These are phyloP conservation scores for Heterobasidion occidentale DNA, from an alignment of 1,284 basidiomycete species.

Conservation along the genomic window DNA sequence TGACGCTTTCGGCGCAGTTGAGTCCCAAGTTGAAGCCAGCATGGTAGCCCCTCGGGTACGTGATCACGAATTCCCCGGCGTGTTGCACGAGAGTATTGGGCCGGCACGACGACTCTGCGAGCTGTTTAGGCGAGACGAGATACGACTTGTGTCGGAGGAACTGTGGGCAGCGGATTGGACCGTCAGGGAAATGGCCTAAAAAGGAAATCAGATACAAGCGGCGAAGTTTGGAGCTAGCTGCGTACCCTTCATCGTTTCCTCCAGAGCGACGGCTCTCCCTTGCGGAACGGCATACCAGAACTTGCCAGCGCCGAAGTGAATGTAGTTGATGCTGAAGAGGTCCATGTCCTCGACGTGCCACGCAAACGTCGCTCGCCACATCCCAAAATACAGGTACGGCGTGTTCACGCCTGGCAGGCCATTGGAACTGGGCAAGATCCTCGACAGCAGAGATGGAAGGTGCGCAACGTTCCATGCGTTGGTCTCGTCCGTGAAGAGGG, in stretches of 20 bases:
- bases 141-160: conserved; percentile 98
- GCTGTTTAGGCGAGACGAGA: conserved; percentile 81
- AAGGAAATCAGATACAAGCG: background rate
- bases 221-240: background rate
- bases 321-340: conserved; percentile 97
- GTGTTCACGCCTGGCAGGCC: conserved; percentile 93
- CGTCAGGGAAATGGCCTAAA: conserved; percentile 80
- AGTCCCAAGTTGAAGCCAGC: conserved; percentile 96
- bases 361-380: conserved; percentile 98
- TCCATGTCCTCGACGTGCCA: conserved; percentile 99
- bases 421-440: conserved; percentile 65
- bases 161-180: conserved; percentile 80
- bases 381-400: conserved; percentile 97
- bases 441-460: conserved; percentile 82
- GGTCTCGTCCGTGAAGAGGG: conserved; percentile 79
- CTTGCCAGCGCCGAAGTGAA: conserved; percentile 97
- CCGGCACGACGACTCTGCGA: conserved; percentile 75
- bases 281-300: conserved; percentile 98
- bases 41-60: conserved; percentile 91
- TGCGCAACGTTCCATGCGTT: conserved; percentile 90
- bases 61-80: conserved; percentile 91
- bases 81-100: conserved; percentile 90
- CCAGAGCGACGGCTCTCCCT: conserved; percentile 68
- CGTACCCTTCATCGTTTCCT: conserved; percentile 74
- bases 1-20: conserved; percentile 97